phyloP scores from a whole-genome alignment of 2,329 filamentous ascomycete species.

The Colletotrichum magnum region DNA sequence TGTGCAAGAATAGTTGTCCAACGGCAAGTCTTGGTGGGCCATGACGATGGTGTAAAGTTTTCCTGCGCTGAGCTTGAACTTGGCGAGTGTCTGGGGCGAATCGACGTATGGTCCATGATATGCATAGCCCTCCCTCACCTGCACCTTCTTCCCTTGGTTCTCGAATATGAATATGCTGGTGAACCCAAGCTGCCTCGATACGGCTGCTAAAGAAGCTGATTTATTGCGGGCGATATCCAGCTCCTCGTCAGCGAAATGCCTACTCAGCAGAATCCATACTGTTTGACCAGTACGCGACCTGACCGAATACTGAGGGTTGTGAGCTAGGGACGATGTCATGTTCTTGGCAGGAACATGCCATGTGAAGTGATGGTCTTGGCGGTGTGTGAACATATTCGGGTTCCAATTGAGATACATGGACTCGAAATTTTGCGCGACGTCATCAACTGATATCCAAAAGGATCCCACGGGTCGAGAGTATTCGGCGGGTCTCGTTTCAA shows the following conservation, averaged over 20 bases:
- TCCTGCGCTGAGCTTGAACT: constrained; percentile 64
- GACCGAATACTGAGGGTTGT: constrained; percentile 81
- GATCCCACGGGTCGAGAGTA: constrained; percentile 70
- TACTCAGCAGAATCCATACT: constrained; percentile 88
- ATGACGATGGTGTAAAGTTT: constrained; percentile 73
- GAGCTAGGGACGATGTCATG: constrained; percentile 69
- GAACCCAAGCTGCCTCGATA: constrained; percentile 77
- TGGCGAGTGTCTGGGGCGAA: constrained; percentile 90
- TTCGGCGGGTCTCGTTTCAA: constrained; percentile 41
- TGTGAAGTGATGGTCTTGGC: constrained; percentile 90
- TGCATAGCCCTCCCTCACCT: constrained; percentile 79
- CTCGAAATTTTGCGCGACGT: constrained; percentile 92
- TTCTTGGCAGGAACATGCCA: constrained; percentile 76
- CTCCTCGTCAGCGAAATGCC: constrained; percentile 84
- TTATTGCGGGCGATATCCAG: constrained; percentile 67
- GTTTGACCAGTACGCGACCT: constrained; percentile 69
- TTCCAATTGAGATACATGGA: constrained; percentile 99
- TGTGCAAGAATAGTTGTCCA: constrained; percentile 85
- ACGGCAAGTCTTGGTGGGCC: constrained; percentile 83
- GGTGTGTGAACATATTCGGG: constrained; percentile 82
- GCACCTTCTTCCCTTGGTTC: constrained; percentile 78
- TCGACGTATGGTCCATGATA: constrained; percentile 91
- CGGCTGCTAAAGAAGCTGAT: constrained; percentile 57
- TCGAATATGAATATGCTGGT: constrained; percentile 90
- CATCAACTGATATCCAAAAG: constrained; percentile 93